Evolutionary conservation across 2,329 filamentous ascomycete species (phyloP).

Genomic region (Microcera coccophila): DNA sequence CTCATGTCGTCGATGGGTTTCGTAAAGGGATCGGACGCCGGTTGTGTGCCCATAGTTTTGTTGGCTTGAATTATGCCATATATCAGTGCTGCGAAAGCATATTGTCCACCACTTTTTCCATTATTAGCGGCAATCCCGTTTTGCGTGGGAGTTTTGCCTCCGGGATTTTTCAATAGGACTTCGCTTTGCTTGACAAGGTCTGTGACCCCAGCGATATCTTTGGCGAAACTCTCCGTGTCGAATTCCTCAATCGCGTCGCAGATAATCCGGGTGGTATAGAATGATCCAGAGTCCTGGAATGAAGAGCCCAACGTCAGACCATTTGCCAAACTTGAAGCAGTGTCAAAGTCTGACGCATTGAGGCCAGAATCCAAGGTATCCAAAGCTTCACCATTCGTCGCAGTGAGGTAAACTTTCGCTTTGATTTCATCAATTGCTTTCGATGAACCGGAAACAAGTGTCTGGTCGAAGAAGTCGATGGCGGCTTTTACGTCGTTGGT

Average conservation of each 20-base stretch:
- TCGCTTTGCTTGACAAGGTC: neutral
- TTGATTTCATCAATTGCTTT: neutral
- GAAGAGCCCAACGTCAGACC: conserved; percentile 6
- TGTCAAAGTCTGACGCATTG: neutral
- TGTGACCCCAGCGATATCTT: neutral
- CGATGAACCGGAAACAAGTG: conserved; percentile 3
- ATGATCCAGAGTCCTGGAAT: conserved; percentile 7
- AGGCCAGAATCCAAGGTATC: neutral
- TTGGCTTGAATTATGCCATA: conserved; percentile 8
- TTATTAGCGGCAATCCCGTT: conserved; percentile 6
- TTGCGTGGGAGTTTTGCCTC: neutral
- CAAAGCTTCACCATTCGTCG: neutral
- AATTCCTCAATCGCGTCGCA: conserved; percentile 12
- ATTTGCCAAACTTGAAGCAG: conserved; percentile 3
- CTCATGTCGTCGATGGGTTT: conserved; percentile 22
- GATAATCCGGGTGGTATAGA: neutral
- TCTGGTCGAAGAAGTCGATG: conserved; percentile 43
- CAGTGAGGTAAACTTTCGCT: conserved; percentile 3
- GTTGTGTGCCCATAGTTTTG: neutral
- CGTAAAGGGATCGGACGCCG: conserved; percentile 16
- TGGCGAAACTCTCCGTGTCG: conserved; percentile 2
- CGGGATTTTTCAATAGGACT: conserved; percentile 3
- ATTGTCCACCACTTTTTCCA: conserved; percentile 3
- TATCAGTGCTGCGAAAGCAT: conserved; percentile 8
- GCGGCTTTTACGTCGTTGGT: conserved; percentile 43